These are phyloP conservation scores for Ustilago loliicola DNA, from an alignment of 1,284 basidiomycete genomes.

Conservation along the genomic window DNA sequence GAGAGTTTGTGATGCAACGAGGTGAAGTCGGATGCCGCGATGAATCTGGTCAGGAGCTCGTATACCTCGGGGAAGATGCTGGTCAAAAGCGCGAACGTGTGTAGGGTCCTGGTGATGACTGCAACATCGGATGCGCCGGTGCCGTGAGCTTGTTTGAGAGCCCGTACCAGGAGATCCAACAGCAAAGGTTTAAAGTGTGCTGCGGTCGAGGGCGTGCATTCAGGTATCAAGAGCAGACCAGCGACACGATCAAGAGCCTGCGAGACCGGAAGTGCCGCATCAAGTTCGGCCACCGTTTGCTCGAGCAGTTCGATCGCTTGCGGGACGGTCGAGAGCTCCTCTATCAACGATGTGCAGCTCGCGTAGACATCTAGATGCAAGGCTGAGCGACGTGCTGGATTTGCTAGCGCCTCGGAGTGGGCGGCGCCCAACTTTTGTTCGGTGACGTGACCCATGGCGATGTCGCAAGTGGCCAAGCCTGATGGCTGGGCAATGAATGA, in stretches of 20 bases:
- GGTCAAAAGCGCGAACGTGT: constrained; percentile 47
- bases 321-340: constrained; percentile 17
- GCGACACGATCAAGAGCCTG: constrained; percentile 58
- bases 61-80: constrained; percentile 61
- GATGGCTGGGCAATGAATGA: neutral
- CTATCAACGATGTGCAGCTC: constrained; percentile 22
- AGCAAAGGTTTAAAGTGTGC: constrained; percentile 65
- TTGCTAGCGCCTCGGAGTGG: neutral
- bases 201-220: constrained; percentile 58
- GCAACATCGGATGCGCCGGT: constrained; percentile 6
- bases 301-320: neutral
- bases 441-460: constrained; percentile 23
- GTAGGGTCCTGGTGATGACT: constrained; percentile 27
- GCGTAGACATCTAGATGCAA: constrained; percentile 30
- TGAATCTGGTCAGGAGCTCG: constrained; percentile 36
- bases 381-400: constrained; percentile 23
- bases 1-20: constrained; percentile 18
- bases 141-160: constrained; percentile 40
- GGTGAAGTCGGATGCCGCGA: constrained; percentile 15
- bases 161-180: constrained; percentile 62
- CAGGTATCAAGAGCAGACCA: constrained; percentile 59
- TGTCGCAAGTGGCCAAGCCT: neutral
- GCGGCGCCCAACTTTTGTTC: neutral
- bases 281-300: constrained; percentile 11
- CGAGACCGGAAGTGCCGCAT: constrained; percentile 10